phyloP scores from a whole-genome alignment of 371 early-diverging fungal genomes.

The Catenaria anguillulae region DNA sequence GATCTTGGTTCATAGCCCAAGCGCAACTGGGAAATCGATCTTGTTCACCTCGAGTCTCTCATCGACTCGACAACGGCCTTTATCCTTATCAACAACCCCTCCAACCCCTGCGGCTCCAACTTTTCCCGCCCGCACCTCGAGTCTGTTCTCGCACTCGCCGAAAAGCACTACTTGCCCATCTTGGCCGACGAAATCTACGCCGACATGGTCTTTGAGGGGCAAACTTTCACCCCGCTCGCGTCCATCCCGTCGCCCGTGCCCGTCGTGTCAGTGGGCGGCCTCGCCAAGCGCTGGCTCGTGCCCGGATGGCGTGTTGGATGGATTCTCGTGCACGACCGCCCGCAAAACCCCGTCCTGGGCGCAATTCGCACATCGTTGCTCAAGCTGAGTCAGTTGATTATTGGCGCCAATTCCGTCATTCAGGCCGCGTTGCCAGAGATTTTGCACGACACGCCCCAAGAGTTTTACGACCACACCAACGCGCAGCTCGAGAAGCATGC shows the following conservation, averaged over 20 bases:
- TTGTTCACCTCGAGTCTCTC: slow-evolving; percentile 58
- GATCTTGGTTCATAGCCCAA: no score
- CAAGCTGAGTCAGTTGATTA: slow-evolving; percentile 53
- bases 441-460: slow-evolving; percentile 45
- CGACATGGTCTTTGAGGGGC: slow-evolving; percentile 63
- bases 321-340: slow-evolving; percentile 65
- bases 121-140: slow-evolving; percentile 54
- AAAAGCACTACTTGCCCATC: slow-evolving; percentile 59
- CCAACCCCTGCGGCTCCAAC: slow-evolving; percentile 81
- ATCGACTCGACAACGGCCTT: slow-evolving; percentile 66
- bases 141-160: slow-evolving; percentile 53
- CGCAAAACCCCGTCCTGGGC: slow-evolving; percentile 23
- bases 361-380: slow-evolving; percentile 51
- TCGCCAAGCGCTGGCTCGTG: slow-evolving; percentile 80
- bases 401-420: slow-evolving; percentile 68
- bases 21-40: slow-evolving; percentile 69
- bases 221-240: slow-evolving; percentile 52
- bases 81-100: slow-evolving; percentile 68
- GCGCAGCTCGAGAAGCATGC: slow-evolving; percentile 54
- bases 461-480: slow-evolving; percentile 54
- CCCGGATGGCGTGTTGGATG: slow-evolving; percentile 89
- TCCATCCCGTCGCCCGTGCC: slow-evolving; percentile 62
- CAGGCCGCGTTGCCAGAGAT: slow-evolving; percentile 68
- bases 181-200: slow-evolving; percentile 88
- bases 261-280: slow-evolving; percentile 64